Base-by-base conservation (phyloP, 768 basidiomycete genomes). In the Leucogyrophana mollusca region DNA sequence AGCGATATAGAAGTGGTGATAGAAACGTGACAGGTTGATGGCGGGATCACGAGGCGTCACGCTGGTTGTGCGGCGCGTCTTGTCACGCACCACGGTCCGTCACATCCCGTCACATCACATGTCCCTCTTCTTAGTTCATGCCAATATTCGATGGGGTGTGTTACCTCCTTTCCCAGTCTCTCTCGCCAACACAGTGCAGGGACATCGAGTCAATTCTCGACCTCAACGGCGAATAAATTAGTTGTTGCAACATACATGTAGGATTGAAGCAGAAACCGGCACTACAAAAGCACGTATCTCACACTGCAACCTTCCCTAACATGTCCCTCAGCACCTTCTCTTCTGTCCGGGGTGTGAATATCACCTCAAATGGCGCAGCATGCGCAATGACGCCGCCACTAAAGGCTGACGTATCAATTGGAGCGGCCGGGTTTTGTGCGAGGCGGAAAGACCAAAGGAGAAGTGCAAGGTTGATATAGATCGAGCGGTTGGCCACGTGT, bases 381-480 rank as follows among this genome's bases (percentile, higher is more conserved):
- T 79, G 79, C 0, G 75, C 71, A 55, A 83, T 77, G 4, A 80
- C 73, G 4, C 69, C 73, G 52, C 82, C 77, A 2, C 74, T 78
- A 57, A 84, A 82, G 0, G 72, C 79, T 22, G 76, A 60, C 2
- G 73, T 70, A 57, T 87, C 77, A 46, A 87, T 83, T 0, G 79
- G 79, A 5, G 67, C 60, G 1, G 61, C 53, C 0, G 76, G 72
- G 50, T 80, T 76, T 23, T 73, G 54, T 7, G 62, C 61, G 30
- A 86, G 68, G 1, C 59, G 70, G 67, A 86, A 85, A 0, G 82
- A 76, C 81, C 82, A 85, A 7, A 82, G 70, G 9, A 81, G 61
- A 14, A 81, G 64, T 0, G 82, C 79, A 0, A 80, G 75, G 55
- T 79, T 85, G 35, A 86, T 67, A 55, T 79, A 83, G 0, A 85